A percentile compares a stretch with the other conserved stretches of the same genome.
Conservation (phyloP, 1,139 yeast species). For the Taphrina sp. region DNA sequence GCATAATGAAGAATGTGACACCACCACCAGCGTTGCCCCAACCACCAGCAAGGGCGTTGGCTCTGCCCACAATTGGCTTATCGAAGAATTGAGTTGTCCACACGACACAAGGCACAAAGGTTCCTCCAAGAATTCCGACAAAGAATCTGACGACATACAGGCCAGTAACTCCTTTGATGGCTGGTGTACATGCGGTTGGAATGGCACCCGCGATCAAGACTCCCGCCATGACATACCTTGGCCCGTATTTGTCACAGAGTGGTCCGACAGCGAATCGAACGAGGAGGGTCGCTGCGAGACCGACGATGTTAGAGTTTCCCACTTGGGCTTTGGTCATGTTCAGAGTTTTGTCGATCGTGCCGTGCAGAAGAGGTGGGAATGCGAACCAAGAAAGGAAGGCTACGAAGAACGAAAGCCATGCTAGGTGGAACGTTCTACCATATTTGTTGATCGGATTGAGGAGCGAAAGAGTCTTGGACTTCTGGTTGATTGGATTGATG, state of each 20-base stretch:
- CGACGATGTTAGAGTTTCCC: constrained; percentile 45
- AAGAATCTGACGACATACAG: constrained; percentile 44
- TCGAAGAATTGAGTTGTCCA: constrained; percentile 45
- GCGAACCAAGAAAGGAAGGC: constrained; percentile 47
- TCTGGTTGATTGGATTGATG: constrained; percentile 43
- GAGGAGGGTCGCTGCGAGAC: constrained; percentile 43
- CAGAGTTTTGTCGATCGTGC: constrained; percentile 41
- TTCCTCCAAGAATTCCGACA: constrained; percentile 44
- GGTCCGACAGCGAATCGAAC: constrained; percentile 45
- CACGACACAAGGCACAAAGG: constrained; percentile 45
- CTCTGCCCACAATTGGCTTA: constrained; percentile 44
- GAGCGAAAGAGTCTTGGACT: constrained; percentile 43
- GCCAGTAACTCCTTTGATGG: constrained; percentile 40
- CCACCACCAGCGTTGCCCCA: constrained; percentile 48
- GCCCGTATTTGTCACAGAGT: constrained; percentile 44
- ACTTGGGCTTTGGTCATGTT: constrained; percentile 42
- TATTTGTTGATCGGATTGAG: constrained; percentile 42
- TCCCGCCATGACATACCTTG: constrained; percentile 42
- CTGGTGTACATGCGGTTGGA: constrained; percentile 45
- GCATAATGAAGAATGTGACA: constrained; percentile 46
- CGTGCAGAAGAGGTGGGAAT: constrained; percentile 44
- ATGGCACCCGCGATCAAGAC: constrained; percentile 43
- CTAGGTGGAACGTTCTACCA: constrained; percentile 42
- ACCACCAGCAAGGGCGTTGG: constrained; percentile 46
- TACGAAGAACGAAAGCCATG: constrained; percentile 45